Evolutionary conservation across 1,284 basidiomycete genomes (phyloP), one percentile per base, ranked within the genome.

Genomic region (Ganoderma meredithae): DNA sequence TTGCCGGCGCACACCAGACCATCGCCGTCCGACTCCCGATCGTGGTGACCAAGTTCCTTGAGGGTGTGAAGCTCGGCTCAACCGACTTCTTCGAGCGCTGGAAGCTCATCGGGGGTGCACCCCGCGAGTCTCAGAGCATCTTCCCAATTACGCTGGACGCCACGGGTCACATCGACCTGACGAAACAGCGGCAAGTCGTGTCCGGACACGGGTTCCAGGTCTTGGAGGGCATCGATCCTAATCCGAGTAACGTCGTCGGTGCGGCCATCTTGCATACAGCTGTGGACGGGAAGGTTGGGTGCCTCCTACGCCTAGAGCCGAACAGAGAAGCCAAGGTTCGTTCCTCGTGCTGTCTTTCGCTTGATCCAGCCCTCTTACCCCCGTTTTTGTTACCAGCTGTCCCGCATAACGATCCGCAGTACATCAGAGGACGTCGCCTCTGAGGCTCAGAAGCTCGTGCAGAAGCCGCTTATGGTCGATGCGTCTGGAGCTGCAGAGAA

Each of bases 11-110:
- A 10, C 92, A 96, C 72, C 96, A 96, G 79, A 91, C 94, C 22
- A 83, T 98, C 64, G 90, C 93, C 0, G 81, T 99, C 64, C 90
- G 91, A 60, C 83, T 99, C 52, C 97, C 98, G 4, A 88, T 99
- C 71, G 88, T 95, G 63, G 77, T 98, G 71, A 93, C 91, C 56
- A 96, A 97, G 80, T 99, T 99, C 81, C 86, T 99, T 71, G 97
- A 98, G 78, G 94, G 94, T 44, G 96, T 98, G 65, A 92, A 91
- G 75, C 87, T 99, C 44, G 90, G 88, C 17, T 85, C 88, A 68
- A 83, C 87, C 0, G 94, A 97, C 73, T 99, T 99, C 85, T 99
- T 99, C 80, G 97, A 98, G 80, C 86, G 98, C 64, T 99, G 98
- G 98, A 96, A 96, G 80, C 84, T 98, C 75, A 98, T 99, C 67